Base-by-base conservation (phyloP, 2,329 filamentous ascomycete species). In the Sodiomyces alkalinus region DNA sequence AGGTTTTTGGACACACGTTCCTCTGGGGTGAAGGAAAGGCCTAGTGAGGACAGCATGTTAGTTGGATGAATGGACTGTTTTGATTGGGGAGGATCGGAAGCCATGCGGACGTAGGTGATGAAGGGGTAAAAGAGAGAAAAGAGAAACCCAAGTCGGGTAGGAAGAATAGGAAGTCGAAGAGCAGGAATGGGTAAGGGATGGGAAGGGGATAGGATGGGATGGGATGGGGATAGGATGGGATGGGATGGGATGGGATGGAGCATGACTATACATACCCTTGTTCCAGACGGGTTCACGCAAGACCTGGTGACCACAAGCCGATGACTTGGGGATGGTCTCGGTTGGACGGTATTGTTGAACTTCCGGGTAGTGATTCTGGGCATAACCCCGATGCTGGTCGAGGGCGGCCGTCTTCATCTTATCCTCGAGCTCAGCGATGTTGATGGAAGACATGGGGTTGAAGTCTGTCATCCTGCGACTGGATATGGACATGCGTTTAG, bases 1-100 rank as follows among this genome's bases (percentile, higher is more conserved):
- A 77, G 62, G 59, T 76, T 75, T 56, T 73, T 72, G 45, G 53
- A 50, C 31, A 70, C 54, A 41, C 72, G 68, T 52, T 77, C 65
- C 38, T 75, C 70, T 19, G 71, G 71, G 10, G 62, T 68, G 47
- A 76, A 77, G 22, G 70, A 66, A 28, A 74, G 64, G 41, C 72
- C 72, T 76, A 39, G 24, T 14, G 12, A n/a, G n/a, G n/a, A n/a
- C n/a, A n/a, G n/a, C n/a, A 22, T 29, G 34, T 36, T 26, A 36
- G 34, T 26, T 23, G n/a, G 29, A 29, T 9, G 31, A 28, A 11
- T 20, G 20, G n/a, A n/a, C n/a, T n/a, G n/a, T n/a, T n/a, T n/a
- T n/a, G n/a, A n/a, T n/a, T n/a, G n/a, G n/a, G n/a, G n/a, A n/a
- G n/a, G n/a, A n/a, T n/a, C n/a, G 16, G 30, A 37, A 36, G 32